These are phyloP conservation scores for Neospermospora avenae DNA, from an alignment of 2,329 filamentous ascomycete species.

Conservation along the genomic window DNA sequence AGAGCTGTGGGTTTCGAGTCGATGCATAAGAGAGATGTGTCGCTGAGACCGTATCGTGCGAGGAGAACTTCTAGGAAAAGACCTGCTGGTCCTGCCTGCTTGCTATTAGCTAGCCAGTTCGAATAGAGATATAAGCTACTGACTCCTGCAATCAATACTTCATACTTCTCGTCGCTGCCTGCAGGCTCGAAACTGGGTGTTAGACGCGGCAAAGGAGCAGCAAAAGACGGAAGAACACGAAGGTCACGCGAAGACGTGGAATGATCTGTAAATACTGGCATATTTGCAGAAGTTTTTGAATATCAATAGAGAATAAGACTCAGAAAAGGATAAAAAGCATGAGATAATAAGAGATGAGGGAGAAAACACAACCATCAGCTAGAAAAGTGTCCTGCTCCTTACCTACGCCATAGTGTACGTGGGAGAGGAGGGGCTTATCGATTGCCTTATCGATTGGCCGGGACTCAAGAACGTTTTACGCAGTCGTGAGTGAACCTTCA, in stretches of 20 bases:
- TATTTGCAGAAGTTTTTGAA: slow-evolving; percentile 12
- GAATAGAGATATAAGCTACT: neutral
- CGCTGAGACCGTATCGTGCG: slow-evolving; percentile 41
- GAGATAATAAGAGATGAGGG: neutral
- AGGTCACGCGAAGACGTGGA: slow-evolving; percentile 38
- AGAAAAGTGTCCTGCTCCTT: neutral
- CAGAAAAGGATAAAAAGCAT: too few relatives aligned
- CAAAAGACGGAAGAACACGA: slow-evolving; percentile 40
- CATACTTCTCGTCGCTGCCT: slow-evolving; percentile 36
- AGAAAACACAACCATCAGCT: neutral
- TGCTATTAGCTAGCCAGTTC: neutral
- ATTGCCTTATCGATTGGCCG: neutral
- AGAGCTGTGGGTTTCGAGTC: slow-evolving; percentile 40
- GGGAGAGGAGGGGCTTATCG: too few relatives aligned
- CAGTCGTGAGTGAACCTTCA: neutral
- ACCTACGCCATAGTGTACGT: neutral
- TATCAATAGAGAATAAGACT: too few relatives aligned
- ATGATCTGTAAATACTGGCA: slow-evolving; percentile 41
- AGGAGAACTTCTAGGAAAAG: slow-evolving; percentile 41
- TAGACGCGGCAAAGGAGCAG: slow-evolving; percentile 38
- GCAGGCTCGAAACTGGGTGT: slow-evolving; percentile 24
- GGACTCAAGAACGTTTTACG: neutral
- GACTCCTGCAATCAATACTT: slow-evolving; percentile 42
- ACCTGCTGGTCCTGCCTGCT: slow-evolving; percentile 41
- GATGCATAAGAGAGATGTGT: slow-evolving; percentile 39